A percentile compares a stretch with the other conserved stretches of the same genome.
phyloP scores from a whole-genome alignment of 1,284 basidiomycete genomes.

The Cryptococcus sp. region DNA sequence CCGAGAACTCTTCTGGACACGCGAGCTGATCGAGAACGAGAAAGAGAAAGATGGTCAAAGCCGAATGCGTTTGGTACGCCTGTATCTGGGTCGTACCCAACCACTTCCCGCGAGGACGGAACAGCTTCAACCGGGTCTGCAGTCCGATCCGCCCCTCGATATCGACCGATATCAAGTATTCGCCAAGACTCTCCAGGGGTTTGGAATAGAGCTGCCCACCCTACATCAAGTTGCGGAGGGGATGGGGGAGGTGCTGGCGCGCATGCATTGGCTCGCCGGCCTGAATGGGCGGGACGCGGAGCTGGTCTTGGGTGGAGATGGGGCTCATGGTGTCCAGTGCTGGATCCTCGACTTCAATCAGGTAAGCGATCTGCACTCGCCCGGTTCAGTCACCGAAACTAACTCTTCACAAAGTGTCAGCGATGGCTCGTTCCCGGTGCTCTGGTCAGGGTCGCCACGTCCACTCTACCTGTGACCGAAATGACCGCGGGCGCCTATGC shows the following conservation, averaged over 20 bases:
- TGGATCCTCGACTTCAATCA: constrained; percentile 2
- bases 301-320: constrained; percentile 5
- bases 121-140: background rate
- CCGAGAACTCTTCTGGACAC: constrained; percentile 1
- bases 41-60: background rate
- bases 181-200: no score
- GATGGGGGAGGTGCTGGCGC: constrained; percentile 5
- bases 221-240: background rate
- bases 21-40: background rate
- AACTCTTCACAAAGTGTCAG: background rate
- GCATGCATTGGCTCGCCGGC: constrained; percentile 4
- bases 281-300: constrained; percentile 5
- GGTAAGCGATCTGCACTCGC: background rate
- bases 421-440: background rate
- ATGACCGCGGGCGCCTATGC: background rate
- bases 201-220: background rate
- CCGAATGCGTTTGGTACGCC: background rate
- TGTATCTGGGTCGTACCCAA: constrained; percentile 3
- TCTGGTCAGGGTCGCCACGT: background rate
- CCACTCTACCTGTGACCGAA: background rate
- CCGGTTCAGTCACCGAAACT: background rate
- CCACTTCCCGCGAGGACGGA: background rate
- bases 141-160: constrained; percentile 3
- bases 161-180: background rate
- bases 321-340: background rate